Base-by-base conservation (phyloP, 164 flowering plant genomes). In the Protea cynaroides region DNA sequence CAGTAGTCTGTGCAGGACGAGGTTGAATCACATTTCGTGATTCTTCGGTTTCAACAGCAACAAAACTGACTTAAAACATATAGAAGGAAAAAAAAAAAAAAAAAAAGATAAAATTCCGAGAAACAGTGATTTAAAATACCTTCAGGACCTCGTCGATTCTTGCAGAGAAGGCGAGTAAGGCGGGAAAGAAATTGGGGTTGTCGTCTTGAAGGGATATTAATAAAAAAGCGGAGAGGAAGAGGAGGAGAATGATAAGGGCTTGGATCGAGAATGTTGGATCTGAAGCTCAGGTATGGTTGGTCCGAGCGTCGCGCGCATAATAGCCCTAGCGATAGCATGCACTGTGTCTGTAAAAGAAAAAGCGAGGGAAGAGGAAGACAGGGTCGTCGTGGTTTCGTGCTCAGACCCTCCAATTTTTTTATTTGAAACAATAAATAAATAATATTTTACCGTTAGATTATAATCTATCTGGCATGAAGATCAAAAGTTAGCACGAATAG, bases 241-340 rank as follows among this genome's bases (percentile, higher is more conserved):
- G 34, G 5, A 29, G 34, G 34, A 29, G 34, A 29, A 29, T 2
- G 5, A 29, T 5, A 12, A 17, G 59, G 8, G 21, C 6, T 51
- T 5, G 56, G 60, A 54, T n/a, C 15, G 49, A 53, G 67, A 64
- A 72, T 29, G 62, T 58, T 58, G 71, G 69, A 65, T 66, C 69
- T 61, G 36, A 52, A 56, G 36, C 7, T 46, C 47, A 43, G 62
- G 10, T 34, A n/a, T 58, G 29, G 25, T 43, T 54, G 59, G 56
- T 7, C 37, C 1, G 36, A 7, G 54, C 62, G 40, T 62, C 66
- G 70, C 51, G 63, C 67, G 71, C 67, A 66, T 43, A 52, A 36
- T 44, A 72, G 60, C 67, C 64, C 69, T 54, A 15, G 22, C 56
- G 69, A 70, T 65, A 62, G 67, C 75, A 72, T 72, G 56, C 61